A percentile compares a stretch with the other conserved stretches of the same genome.
These are phyloP conservation scores for Lablab purpureus DNA, from an alignment of 306 rosid species.

Conservation along the genomic window DNA sequence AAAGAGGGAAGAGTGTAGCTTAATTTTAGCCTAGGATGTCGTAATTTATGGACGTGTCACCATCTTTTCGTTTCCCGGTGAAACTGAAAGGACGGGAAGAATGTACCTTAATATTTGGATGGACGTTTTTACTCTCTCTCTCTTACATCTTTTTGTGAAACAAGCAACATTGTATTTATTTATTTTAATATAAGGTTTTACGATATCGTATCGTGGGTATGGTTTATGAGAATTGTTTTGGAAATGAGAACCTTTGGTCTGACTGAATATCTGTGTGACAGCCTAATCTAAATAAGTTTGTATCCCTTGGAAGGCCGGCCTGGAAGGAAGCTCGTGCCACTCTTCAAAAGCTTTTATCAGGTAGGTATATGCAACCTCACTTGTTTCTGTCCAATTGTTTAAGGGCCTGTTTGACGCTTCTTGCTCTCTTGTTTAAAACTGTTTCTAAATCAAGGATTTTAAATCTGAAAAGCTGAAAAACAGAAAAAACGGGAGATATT, in stretches of 20 bases:
- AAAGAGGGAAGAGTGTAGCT: not conserved
- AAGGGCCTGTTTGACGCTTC: not conserved
- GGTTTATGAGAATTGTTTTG: not conserved
- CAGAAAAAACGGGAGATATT: not conserved
- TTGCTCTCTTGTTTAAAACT: not conserved
- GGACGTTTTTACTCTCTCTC: not conserved
- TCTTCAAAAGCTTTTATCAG: conserved; percentile 83
- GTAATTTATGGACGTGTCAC: conserved; percentile 25
- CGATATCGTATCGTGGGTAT: not conserved
- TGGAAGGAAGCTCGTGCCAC: conserved; percentile 99
- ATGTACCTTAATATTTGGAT: conserved; percentile 19
- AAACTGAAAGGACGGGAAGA: conserved; percentile 22
- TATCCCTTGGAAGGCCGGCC: conserved; percentile 90
- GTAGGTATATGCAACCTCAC: conserved; percentile 59
- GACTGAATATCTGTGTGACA: conserved; percentile 43
- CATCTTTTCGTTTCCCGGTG: conserved; percentile 30
- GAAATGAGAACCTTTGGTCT: conserved; percentile 20
- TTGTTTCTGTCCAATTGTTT: not conserved
- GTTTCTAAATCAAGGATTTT: not conserved
- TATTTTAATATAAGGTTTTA: not conserved
- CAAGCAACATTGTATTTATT: conserved; percentile 5
- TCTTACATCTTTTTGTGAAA: not conserved
- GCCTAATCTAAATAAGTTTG: conserved; percentile 86
- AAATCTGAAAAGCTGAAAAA: not conserved
- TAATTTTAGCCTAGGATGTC: not conserved